Evolutionary conservation across 2,329 filamentous ascomycete species (phyloP).

Genomic region (Diaporthe amygdali): DNA sequence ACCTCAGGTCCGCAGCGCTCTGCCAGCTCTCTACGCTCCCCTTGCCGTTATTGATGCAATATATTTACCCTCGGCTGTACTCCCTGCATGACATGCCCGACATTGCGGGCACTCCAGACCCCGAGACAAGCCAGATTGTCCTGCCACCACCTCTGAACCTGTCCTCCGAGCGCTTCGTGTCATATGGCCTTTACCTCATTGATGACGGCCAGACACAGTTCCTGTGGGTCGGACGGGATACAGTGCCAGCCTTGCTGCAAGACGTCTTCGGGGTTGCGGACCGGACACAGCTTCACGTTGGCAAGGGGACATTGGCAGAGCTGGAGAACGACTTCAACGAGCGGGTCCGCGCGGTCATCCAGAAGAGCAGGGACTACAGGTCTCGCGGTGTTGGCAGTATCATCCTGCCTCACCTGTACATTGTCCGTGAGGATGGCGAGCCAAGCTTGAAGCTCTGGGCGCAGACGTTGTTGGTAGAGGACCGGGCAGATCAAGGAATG

Average conservation of each 20-base stretch:
- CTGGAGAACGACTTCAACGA: conserved; percentile 97
- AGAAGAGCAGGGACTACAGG: conserved; percentile 90
- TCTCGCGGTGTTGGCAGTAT: conserved; percentile 91
- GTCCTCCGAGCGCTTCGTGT: conserved; percentile 83
- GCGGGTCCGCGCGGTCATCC: conserved; percentile 84
- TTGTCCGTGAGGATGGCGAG: conserved; percentile 94
- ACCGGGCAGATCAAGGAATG: conserved; percentile 91
- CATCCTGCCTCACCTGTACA: conserved; percentile 87
- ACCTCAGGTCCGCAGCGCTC: conserved; percentile 90
- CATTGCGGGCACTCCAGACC: conserved; percentile 83
- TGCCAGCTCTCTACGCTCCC: conserved; percentile 94
- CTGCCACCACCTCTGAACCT: conserved; percentile 86
- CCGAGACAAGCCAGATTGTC: conserved; percentile 84
- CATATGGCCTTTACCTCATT: conserved; percentile 93
- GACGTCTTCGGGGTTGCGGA: conserved; percentile 93
- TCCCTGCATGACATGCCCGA: conserved; percentile 97
- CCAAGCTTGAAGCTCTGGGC: conserved; percentile 96
- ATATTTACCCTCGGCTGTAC: conserved; percentile 86
- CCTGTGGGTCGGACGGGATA: conserved; percentile 92
- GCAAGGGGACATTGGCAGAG: conserved; percentile 86
- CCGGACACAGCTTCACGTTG: conserved; percentile 83
- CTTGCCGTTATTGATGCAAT: conserved; percentile 87
- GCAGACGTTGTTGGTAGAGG: conserved; percentile 93
- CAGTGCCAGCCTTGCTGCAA: conserved; percentile 83
- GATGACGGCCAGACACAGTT: conserved; percentile 98